phyloP scores from a whole-genome alignment of 768 basidiomycete genomes.

The Kwoniella sp. region DNA sequence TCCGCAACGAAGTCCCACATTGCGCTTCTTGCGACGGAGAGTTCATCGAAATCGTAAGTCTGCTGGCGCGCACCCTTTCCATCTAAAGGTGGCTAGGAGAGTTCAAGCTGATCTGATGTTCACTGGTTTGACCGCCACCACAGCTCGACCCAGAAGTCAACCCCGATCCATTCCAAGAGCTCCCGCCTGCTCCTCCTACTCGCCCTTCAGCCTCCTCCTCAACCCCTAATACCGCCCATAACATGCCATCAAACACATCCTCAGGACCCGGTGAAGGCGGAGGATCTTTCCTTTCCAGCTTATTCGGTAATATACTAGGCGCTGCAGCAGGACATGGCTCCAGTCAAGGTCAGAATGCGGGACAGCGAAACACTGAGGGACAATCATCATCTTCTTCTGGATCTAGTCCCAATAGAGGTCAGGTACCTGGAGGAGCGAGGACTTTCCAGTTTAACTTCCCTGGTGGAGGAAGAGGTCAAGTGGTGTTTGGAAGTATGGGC shows the following conservation, averaged over 20 bases:
- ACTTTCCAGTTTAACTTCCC: constrained; percentile 44
- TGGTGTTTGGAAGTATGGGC: constrained; percentile 35
- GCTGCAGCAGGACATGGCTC: constrained; percentile 20
- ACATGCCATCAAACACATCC: neutral
- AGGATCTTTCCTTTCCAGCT: constrained; percentile 25
- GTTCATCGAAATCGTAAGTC: constrained; percentile 74
- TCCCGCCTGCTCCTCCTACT: constrained; percentile 37
- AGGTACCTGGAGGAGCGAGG: constrained; percentile 16
- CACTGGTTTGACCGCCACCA: too few relatives aligned
- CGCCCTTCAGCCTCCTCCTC: constrained; percentile 21
- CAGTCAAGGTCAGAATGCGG: neutral
- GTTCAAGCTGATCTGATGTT: too few relatives aligned
- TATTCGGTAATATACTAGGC: constrained; percentile 31
- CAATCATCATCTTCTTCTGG: neutral
- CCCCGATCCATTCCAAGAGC: constrained; percentile 42
- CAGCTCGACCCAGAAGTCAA: constrained; percentile 45
- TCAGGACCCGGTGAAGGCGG: constrained; percentile 21
- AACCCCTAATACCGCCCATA: neutral
- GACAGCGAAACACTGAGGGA: neutral
- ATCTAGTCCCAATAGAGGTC: constrained; percentile 10
- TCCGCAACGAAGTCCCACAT: constrained; percentile 64
- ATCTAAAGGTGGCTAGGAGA: too few relatives aligned
- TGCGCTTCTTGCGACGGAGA: constrained; percentile 79
- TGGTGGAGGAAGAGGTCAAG: constrained; percentile 41
- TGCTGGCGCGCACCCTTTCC: too few relatives aligned